Evolutionary conservation across 2,329 filamentous ascomycete genomes (phyloP).

Genomic region (Sporothrix luriei): DNA sequence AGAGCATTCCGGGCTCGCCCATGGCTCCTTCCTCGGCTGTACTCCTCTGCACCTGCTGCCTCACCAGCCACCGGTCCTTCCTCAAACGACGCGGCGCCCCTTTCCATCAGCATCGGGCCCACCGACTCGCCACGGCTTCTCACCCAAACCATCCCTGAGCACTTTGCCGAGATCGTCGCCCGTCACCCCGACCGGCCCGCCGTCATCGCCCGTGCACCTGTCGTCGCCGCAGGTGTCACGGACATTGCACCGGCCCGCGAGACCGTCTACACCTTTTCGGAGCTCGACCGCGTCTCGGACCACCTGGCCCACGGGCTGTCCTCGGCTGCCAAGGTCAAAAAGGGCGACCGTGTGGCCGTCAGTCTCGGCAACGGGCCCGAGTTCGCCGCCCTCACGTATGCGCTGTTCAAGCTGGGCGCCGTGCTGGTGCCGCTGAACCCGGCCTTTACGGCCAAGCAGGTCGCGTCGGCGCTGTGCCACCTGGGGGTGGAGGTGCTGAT

Average conservation of each 20-base stretch:
- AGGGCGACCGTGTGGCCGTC: slow-evolving; percentile 82
- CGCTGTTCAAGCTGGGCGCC: slow-evolving; percentile 90
- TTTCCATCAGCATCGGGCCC: slow-evolving; percentile 28
- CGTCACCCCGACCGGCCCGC: slow-evolving; percentile 65
- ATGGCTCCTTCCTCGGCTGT: slow-evolving; percentile 4
- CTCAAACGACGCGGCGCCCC: background rate
- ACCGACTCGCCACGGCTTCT: slow-evolving; percentile 63
- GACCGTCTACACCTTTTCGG: slow-evolving; percentile 70
- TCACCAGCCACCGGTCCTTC: background rate
- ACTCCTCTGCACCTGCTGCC: slow-evolving; percentile 4
- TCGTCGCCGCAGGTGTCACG: slow-evolving; percentile 34
- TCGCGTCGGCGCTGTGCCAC: slow-evolving; percentile 75
- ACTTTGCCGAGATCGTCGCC: slow-evolving; percentile 68
- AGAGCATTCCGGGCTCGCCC: background rate
- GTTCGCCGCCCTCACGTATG: slow-evolving; percentile 83
- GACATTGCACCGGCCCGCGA: slow-evolving; percentile 47
- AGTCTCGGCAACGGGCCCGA: slow-evolving; percentile 84
- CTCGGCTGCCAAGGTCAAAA: slow-evolving; percentile 67
- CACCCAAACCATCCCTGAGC: slow-evolving; percentile 68
- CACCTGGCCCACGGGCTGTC: slow-evolving; percentile 70
- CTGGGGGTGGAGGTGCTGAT: slow-evolving; percentile 73
- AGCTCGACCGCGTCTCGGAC: slow-evolving; percentile 76
- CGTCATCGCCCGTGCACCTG: slow-evolving; percentile 55
- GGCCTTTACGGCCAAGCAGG: slow-evolving; percentile 78
- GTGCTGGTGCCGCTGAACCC: slow-evolving; percentile 93